Base-by-base conservation (phyloP, 176 grass and related monocot species). In the Musa acuminata region DNA sequence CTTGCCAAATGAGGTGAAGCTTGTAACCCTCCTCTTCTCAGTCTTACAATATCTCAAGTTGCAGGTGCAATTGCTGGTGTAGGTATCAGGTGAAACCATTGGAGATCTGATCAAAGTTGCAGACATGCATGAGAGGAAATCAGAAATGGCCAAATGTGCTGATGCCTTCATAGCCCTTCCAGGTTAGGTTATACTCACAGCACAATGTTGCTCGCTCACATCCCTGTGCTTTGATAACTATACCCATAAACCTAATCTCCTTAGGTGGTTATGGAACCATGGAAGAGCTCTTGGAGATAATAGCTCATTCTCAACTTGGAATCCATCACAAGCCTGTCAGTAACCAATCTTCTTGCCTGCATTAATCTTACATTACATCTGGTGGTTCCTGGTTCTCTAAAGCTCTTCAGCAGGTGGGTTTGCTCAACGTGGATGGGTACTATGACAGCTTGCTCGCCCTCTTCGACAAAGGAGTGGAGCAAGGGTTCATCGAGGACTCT, bases 351-450 rank as follows among this genome's bases (percentile, higher is more conserved):
- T 21, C 16, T 91, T 82, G 82, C 80, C 43, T 67, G 73, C 85
- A 22, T 77, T 63, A 62, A 52, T 72, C 79, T 63, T 77, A 62
- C 10, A 77, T 43, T 68, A 53, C 53, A 16, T 60, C 14, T 13
- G 27, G 43, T 48, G 26, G 13, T 14, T 69, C 13, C 11, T 14
- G 14, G 20, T 43, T 48, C 12, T 17, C 52, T 54, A 55, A 52
- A 55, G 13, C 23, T 55, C 13, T 25, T 52, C 54, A 26, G 59
- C 43, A 97, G 93, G 93, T 97, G 73, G 93, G 90, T 2, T 27
- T 97, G 70, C 90, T 97, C 52, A 97, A 97, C 65, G 90, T 97
- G 52, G 90, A 97, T 60, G 90, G 93, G 67, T 97, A 97, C 83
- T 97, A 97, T 69, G 65, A 97, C 65, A 83, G 77, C 82, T 78